These are phyloP conservation scores for Phalaenopsis hybrid DNA, from an alignment of 116 monocot genomes.

Conservation along the genomic window DNA sequence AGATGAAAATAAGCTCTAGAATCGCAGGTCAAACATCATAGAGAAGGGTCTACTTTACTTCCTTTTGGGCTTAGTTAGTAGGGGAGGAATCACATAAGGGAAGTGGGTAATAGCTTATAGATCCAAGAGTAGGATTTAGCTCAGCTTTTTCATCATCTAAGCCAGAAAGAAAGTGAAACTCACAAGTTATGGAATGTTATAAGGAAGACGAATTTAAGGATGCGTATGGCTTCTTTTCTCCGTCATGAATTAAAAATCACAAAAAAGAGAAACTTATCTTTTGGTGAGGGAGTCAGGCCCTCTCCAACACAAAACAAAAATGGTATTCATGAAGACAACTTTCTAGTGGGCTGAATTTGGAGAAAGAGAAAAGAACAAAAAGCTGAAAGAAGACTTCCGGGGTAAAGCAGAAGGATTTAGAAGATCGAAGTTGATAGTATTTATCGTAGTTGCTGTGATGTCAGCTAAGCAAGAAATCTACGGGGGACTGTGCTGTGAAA, in stretches of 20 bases:
- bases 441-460: background rate
- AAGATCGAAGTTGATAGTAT: background rate
- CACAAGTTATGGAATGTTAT: background rate
- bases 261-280: background rate
- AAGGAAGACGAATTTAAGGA: too few species aligned
- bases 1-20: background rate
- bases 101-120: background rate
- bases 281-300: background rate
- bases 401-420: background rate
- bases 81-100: background rate
- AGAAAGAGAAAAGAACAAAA: slow-evolving; percentile 1
- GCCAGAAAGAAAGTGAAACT: background rate
- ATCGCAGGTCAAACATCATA: background rate
- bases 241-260: background rate
- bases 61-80: background rate
- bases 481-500: background rate
- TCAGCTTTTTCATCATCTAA: background rate
- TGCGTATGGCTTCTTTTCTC: background rate
- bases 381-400: background rate
- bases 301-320: too few species aligned
- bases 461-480: background rate
- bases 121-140: background rate
- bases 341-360: background rate
- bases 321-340: too few species aligned
- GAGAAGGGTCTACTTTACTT: background rate